Percentiles rank a stretch among this genome's conserved stretches.
phyloP scores from a whole-genome alignment of 2,329 filamentous ascomycete genomes.

The Furcasterigmium furcatum region DNA sequence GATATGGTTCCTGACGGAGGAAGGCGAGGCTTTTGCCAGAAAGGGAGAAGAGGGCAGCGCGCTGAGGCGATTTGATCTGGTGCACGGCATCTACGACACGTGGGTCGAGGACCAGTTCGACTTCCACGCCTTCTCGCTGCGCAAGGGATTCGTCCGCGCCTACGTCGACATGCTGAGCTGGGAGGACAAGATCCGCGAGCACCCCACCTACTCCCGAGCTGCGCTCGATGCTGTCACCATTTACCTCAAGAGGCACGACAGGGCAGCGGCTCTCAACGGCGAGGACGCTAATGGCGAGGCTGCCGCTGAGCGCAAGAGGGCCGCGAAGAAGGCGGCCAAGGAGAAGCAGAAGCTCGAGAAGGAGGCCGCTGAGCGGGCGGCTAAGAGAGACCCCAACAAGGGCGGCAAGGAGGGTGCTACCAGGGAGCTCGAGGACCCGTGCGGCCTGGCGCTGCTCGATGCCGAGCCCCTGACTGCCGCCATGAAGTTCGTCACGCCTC shows the following conservation, averaged over 20 bases:
- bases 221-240: conserved; percentile 78
- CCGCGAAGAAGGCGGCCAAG: conserved; percentile 84
- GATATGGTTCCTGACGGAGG: conserved; percentile 94
- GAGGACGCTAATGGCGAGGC: conserved; percentile 50
- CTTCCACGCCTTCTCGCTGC: conserved; percentile 95
- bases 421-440: conserved; percentile 88
- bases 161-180: conserved; percentile 96
- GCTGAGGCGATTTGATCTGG: conserved; percentile 84
- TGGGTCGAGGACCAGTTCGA: conserved; percentile 99
- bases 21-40: conserved; percentile 83
- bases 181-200: conserved; percentile 88
- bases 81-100: conserved; percentile 90
- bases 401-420: conserved; percentile 61
- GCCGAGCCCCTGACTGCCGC: conserved; percentile 85
- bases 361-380: conserved; percentile 73
- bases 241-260: conserved; percentile 77
- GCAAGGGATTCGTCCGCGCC: conserved; percentile 91
- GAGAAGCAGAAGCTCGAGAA: conserved; percentile 64
- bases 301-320: conserved; percentile 76
- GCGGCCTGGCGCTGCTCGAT: conserved; percentile 74
- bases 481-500: conserved; percentile 77
- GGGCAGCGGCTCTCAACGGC: conserved; percentile 64
- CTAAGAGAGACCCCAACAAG: conserved; percentile 83
- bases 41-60: conserved; percentile 81
- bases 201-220: conserved; percentile 87